Conservation (phyloP, 148 eudicot genomes). For the Dianthus caryophyllus region DNA sequence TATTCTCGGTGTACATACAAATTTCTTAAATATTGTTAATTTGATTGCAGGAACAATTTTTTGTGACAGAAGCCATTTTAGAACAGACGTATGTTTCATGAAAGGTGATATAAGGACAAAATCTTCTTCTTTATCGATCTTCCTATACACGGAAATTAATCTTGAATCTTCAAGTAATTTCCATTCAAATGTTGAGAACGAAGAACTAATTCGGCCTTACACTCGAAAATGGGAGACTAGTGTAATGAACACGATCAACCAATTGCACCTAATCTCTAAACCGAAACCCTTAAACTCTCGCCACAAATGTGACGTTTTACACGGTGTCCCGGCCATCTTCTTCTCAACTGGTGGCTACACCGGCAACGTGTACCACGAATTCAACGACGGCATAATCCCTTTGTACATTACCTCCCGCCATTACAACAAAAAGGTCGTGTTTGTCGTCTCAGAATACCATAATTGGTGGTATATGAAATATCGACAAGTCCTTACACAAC, state of each 20-base stretch:
- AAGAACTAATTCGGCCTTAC: constrained; percentile 59
- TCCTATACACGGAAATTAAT: constrained; percentile 36
- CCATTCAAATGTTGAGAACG: not conserved
- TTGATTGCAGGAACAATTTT: constrained; percentile 53
- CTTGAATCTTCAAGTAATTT: not conserved
- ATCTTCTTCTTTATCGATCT: constrained; percentile 53
- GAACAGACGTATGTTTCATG: constrained; percentile 69
- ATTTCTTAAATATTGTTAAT: not conserved
- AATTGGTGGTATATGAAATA: constrained; percentile 85
- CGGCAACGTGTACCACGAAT: constrained; percentile 85
- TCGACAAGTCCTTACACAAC: constrained; percentile 43
- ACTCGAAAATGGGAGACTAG: constrained; percentile 83
- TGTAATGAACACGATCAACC: constrained; percentile 56
- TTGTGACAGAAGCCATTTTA: constrained; percentile 67
- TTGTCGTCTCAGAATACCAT: constrained; percentile 79
- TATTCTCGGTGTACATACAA: not conserved
- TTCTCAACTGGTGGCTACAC: constrained; percentile 94
- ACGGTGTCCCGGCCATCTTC: constrained; percentile 81
- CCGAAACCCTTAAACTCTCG: constrained; percentile 15
- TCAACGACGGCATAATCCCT: constrained; percentile 84
- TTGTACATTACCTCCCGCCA: constrained; percentile 74
- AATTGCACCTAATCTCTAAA: constrained; percentile 52
- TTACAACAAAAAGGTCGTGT: constrained; percentile 61
- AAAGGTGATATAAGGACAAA: constrained; percentile 76
- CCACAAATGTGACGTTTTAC: constrained; percentile 56